A percentile compares a stretch with the other conserved stretches of the same genome.
Evolutionary conservation across 495 filamentous ascomycete species (phyloP).

Genomic region (Penicillium samsonianum): DNA sequence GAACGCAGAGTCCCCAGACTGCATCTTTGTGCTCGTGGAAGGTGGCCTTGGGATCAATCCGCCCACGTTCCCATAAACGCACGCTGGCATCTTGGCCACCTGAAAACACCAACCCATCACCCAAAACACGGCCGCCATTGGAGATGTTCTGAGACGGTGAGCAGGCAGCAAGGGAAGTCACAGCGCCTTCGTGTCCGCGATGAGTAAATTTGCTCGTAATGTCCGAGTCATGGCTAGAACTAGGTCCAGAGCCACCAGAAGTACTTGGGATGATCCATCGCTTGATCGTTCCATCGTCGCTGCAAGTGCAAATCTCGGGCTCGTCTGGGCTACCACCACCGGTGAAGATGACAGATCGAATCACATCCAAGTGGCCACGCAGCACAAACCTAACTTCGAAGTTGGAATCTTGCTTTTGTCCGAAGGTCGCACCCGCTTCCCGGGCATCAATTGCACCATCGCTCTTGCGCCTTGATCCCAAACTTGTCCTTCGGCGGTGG

Average conservation of each 20-base stretch:
- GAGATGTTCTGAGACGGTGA: constrained; percentile 81
- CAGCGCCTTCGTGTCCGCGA: constrained; percentile 85
- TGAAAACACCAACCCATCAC: constrained; percentile 97
- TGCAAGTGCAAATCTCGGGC: constrained; percentile 94
- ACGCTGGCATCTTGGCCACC: constrained; percentile 93
- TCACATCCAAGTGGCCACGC: constrained; percentile 88
- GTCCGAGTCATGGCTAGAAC: constrained; percentile 73
- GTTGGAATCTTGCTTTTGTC: constrained; percentile 58
- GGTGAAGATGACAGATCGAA: constrained; percentile 91
- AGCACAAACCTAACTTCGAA: constrained; percentile 95
- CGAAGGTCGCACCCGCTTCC: constrained; percentile 37
- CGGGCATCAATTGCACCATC: constrained; percentile 52
- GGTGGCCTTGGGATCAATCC: constrained; percentile 94
- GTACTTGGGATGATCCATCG: constrained; percentile 90
- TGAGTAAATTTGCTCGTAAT: constrained; percentile 93
- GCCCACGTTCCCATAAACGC: constrained; percentile 89
- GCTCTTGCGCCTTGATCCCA: constrained; percentile 64
- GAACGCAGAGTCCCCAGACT: constrained; percentile 91
- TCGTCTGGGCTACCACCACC: constrained; percentile 92
- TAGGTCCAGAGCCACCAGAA: constrained; percentile 60
- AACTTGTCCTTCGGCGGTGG: constrained; percentile 81
- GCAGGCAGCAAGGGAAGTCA: constrained; percentile 83
- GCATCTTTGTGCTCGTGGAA: constrained; percentile 93
- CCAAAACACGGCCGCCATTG: constrained; percentile 78
- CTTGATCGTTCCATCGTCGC: constrained; percentile 94